These are phyloP conservation scores for Angomonas deanei DNA, from an alignment of 208 protist species.

Conservation along the genomic window DNA sequence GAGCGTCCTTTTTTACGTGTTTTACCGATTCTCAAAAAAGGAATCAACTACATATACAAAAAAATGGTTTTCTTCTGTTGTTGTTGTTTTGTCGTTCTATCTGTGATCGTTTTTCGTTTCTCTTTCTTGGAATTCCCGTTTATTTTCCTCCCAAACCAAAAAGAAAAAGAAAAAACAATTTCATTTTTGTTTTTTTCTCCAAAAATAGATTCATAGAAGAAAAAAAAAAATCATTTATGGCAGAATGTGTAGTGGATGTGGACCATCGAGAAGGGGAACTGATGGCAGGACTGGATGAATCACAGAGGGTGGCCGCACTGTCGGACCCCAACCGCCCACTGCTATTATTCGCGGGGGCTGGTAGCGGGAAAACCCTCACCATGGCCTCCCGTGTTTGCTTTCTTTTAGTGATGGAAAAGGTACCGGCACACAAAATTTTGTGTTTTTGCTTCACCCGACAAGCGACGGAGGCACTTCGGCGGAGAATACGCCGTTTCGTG, in stretches of 20 bases:
- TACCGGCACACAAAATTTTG: slow-evolving; percentile 62
- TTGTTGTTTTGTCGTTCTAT: too few relatives aligned
- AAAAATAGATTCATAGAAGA: too few relatives aligned
- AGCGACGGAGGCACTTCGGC: slow-evolving; percentile 67
- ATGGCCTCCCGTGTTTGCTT: slow-evolving; percentile 74
- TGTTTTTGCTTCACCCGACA: slow-evolving; percentile 84
- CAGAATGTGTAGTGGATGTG: neutral
- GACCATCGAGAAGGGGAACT: neutral
- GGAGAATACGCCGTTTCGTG: slow-evolving; percentile 45
- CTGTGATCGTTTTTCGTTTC: too few relatives aligned
- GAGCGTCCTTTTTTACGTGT: too few relatives aligned
- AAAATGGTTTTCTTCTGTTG: too few relatives aligned
- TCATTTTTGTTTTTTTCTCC: too few relatives aligned
- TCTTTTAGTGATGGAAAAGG: slow-evolving; percentile 32
- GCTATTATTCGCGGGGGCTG: slow-evolving; percentile 72
- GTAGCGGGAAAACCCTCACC: slow-evolving; percentile 88
- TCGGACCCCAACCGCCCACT: slow-evolving; percentile 34
- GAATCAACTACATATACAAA: too few relatives aligned
- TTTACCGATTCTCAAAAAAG: too few relatives aligned
- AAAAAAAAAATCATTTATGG: slow-evolving; percentile 1
- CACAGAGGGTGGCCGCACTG: slow-evolving; percentile 42
- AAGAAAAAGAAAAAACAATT: too few relatives aligned
- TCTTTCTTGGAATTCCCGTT: too few relatives aligned
- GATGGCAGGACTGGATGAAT: slow-evolving; percentile 32
- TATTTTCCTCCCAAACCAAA: too few relatives aligned